Conservation (phyloP, 2,329 filamentous ascomycete genomes). For the Cercospora citrullina region DNA sequence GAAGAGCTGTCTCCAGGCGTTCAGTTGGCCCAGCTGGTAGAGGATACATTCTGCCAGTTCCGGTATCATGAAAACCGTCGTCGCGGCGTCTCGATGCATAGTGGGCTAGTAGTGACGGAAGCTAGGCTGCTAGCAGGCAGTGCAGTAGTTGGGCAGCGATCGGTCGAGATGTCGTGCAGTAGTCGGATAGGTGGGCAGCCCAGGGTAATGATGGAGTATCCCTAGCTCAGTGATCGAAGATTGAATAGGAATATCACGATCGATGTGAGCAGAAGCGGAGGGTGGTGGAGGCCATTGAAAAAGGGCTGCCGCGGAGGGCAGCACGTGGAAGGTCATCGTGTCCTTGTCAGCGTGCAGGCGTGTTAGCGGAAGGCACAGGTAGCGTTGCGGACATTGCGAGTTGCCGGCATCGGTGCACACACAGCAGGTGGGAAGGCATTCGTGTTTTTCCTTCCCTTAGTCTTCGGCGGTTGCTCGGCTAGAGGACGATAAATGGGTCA, state of each 20-base stretch:
- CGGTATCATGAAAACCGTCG: constrained; percentile 24
- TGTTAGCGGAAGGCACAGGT: constrained; percentile 15
- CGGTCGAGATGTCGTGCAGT: constrained; percentile 2
- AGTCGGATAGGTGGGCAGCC: background rate
- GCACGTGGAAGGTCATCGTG: constrained; percentile 1
- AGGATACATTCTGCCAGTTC: constrained; percentile 29
- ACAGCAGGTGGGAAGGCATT: constrained; percentile 3
- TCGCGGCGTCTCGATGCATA: constrained; percentile 20
- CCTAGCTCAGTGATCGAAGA: background rate
- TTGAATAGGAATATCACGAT: constrained; percentile 5
- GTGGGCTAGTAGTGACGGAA: background rate
- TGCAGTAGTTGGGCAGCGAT: constrained; percentile 3
- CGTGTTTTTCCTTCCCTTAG: background rate
- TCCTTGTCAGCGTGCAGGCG: constrained; percentile 1
- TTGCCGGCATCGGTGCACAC: constrained; percentile 3
- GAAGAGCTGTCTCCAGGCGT: constrained; percentile 27
- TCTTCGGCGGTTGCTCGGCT: constrained; percentile 11
- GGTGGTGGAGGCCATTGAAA: background rate
- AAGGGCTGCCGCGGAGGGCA: background rate
- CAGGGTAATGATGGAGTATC: constrained; percentile 1
- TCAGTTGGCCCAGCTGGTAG: constrained; percentile 22
- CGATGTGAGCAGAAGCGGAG: background rate
- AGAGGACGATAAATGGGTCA: constrained; percentile 8
- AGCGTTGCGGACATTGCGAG: constrained; percentile 14
- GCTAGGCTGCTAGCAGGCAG: constrained; percentile 8